phyloP scores from a whole-genome alignment of 2,329 filamentous ascomycete genomes.

The Sordariomycetes sp. region DNA sequence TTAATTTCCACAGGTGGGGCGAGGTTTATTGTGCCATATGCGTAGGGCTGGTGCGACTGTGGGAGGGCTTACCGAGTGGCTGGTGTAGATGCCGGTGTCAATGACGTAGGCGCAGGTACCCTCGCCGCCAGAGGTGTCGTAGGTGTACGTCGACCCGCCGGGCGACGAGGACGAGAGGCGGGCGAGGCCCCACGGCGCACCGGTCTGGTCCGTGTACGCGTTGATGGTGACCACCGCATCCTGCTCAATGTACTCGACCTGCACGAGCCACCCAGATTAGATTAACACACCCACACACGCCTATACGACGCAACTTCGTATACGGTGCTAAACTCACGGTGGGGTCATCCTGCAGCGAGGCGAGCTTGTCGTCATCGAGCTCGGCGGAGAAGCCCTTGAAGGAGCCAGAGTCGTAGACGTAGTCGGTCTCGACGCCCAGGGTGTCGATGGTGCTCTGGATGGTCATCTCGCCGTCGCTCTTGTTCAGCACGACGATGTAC shows the following conservation, averaged over 20 bases:
- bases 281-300: neutral
- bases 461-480: slow-evolving; percentile 15
- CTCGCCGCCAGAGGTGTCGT: slow-evolving; percentile 20
- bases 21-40: neutral
- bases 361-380: slow-evolving; percentile 28
- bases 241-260: slow-evolving; percentile 15
- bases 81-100: slow-evolving; percentile 39
- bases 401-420: slow-evolving; percentile 11
- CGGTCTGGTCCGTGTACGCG: slow-evolving; percentile 12
- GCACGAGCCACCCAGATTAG: neutral
- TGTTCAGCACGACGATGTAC: slow-evolving; percentile 34
- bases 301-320: neutral
- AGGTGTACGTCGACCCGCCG: slow-evolving; percentile 15
- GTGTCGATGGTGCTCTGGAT: slow-evolving; percentile 20
- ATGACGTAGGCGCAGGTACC: slow-evolving; percentile 25
- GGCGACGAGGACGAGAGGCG: slow-evolving; percentile 10
- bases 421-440: slow-evolving; percentile 4
- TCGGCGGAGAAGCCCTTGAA: slow-evolving; percentile 28
- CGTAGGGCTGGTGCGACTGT: neutral
- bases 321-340: slow-evolving; percentile 21
- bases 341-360: slow-evolving; percentile 24
- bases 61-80: slow-evolving; percentile 31
- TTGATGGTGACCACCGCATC: slow-evolving; percentile 13
- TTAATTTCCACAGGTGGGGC: neutral
- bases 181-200: slow-evolving; percentile 14